phyloP scores from a whole-genome alignment of 1,284 basidiomycete genomes.

The Fomitiporia mediterranea region DNA sequence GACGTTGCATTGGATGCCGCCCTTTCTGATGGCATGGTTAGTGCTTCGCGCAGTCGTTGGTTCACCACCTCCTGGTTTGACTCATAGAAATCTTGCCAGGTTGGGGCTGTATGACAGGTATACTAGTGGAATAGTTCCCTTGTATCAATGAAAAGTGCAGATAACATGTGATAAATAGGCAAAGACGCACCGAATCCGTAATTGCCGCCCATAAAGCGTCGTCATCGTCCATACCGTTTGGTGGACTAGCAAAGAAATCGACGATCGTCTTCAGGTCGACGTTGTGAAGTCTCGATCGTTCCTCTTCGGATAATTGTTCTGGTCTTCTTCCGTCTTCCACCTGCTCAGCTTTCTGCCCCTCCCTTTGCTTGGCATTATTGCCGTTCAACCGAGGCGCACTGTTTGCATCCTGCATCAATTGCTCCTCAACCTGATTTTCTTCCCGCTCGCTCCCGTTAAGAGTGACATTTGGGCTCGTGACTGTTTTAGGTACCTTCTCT shows the following conservation, averaged over 20 bases:
- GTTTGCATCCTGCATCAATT: conserved; percentile 29
- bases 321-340: too few relatives aligned
- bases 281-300: conserved; percentile 28
- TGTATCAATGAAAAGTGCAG: not conserved
- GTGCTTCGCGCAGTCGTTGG: conserved; percentile 12
- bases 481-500: not conserved
- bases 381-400: too few relatives aligned
- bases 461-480: conserved; percentile 6
- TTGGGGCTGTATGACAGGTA: conserved; percentile 40
- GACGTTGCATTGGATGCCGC: too few relatives aligned
- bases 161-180: not conserved
- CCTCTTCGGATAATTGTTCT: not conserved
- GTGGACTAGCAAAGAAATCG: conserved; percentile 46
- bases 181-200: conserved; percentile 26
- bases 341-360: too few relatives aligned
- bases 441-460: conserved; percentile 28
- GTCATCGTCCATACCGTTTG: conserved; percentile 41
- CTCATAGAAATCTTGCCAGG: conserved; percentile 56
- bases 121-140: conserved; percentile 26
- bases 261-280: conserved; percentile 46
- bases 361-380: too few relatives aligned
- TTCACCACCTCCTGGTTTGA: conserved; percentile 39
- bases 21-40: conserved; percentile 1
- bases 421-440: conserved; percentile 37
- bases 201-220: conserved; percentile 43